Conservation (phyloP, 768 basidiomycete genomes). For the Tubosaeta brunneosetosa region DNA sequence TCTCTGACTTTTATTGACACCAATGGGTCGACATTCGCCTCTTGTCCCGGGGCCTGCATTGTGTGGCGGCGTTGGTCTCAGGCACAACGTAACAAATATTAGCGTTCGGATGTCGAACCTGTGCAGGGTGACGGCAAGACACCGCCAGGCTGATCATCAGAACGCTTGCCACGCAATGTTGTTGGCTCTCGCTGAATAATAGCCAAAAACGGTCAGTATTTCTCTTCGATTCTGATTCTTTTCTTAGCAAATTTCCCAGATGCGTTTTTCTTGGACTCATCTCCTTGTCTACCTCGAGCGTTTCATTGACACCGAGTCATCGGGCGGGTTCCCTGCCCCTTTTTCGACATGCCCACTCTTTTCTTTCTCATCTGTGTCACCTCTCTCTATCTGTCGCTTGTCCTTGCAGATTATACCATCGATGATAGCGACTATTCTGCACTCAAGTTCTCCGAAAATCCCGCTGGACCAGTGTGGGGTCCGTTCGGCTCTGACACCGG, state of each 20-base stretch:
- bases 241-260: neutral
- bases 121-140: neutral
- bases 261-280: neutral
- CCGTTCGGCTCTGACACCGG: conserved; percentile 21
- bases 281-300: neutral
- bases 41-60: too few species aligned
- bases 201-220: neutral
- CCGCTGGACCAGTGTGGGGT: conserved; percentile 24
- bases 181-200: neutral
- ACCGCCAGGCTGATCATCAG: too few species aligned
- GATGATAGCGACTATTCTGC: conserved; percentile 24
- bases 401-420: conserved; percentile 24
- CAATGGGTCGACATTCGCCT: too few species aligned
- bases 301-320: neutral
- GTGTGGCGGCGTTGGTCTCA: too few species aligned
- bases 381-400: conserved; percentile 1
- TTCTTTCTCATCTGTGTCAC: neutral
- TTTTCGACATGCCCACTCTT: neutral
- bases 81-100: too few species aligned
- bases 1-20: too few species aligned
- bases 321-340: neutral
- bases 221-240: neutral
- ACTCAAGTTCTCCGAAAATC: conserved; percentile 26
- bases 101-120: neutral
- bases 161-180: neutral